A percentile compares a stretch with the other conserved stretches of the same genome.
These are phyloP conservation scores for Penicillium mononematosum DNA, from an alignment of 495 filamentous ascomycete genomes.

Conservation along the genomic window DNA sequence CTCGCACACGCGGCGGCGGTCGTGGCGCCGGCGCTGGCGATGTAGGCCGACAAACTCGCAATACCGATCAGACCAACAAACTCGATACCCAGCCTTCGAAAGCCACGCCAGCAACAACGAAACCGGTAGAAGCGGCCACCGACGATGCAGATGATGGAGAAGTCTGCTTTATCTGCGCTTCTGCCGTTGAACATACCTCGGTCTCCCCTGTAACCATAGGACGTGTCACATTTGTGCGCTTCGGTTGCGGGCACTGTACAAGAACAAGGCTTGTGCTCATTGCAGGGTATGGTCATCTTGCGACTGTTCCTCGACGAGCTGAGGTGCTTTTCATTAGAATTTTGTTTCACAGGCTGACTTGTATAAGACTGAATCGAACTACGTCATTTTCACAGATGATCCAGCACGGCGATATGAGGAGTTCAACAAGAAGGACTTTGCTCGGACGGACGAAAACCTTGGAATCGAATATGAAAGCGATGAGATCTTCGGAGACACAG, in stretches of 20 bases:
- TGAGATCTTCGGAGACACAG: slow-evolving; percentile 84
- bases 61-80: slow-evolving; percentile 17
- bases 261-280: slow-evolving; percentile 90
- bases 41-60: slow-evolving; percentile 29
- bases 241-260: slow-evolving; percentile 86
- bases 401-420: slow-evolving; percentile 77
- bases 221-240: slow-evolving; percentile 96
- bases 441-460: slow-evolving; percentile 72
- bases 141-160: slow-evolving; percentile 68
- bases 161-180: slow-evolving; percentile 96
- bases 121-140: slow-evolving; percentile 27
- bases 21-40: slow-evolving; percentile 25
- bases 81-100: slow-evolving; percentile 11
- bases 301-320: neutral
- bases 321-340: neutral
- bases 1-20: slow-evolving; percentile 40
- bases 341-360: neutral
- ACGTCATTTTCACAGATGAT: slow-evolving; percentile 90
- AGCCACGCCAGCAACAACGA: slow-evolving; percentile 20
- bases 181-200: slow-evolving; percentile 75
- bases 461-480: slow-evolving; percentile 86
- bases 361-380: slow-evolving; percentile 67
- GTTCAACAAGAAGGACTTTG: slow-evolving; percentile 69
- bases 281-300: slow-evolving; percentile 66
- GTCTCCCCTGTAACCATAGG: slow-evolving; percentile 88